These are phyloP conservation scores for Torulaspora globosa DNA, from an alignment of 1,139 yeast genomes.

Conservation along the genomic window DNA sequence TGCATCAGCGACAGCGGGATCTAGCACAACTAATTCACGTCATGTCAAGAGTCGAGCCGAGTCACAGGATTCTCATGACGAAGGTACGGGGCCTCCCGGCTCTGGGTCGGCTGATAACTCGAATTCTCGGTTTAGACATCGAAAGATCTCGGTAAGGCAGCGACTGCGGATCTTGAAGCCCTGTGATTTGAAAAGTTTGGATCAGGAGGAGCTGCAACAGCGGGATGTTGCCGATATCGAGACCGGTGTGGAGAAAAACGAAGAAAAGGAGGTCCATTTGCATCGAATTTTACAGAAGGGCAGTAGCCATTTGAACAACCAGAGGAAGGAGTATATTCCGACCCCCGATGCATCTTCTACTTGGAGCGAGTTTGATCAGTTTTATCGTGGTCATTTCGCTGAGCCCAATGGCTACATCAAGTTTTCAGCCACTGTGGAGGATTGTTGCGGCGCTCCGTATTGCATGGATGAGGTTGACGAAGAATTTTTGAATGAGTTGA, in stretches of 20 bases:
- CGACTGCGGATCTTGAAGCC: slow-evolving; percentile 77
- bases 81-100: slow-evolving; percentile 12
- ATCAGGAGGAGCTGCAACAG: slow-evolving; percentile 62
- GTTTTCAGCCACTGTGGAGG: slow-evolving; percentile 92
- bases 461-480: slow-evolving; percentile 91
- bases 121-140: slow-evolving; percentile 64
- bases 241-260: slow-evolving; percentile 97
- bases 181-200: slow-evolving; percentile 74
- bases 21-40: slow-evolving; percentile 4
- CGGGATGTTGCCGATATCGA: slow-evolving; percentile 87
- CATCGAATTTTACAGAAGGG: slow-evolving; percentile 61
- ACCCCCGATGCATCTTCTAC: slow-evolving; percentile 90
- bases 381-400: slow-evolving; percentile 61
- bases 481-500: slow-evolving; percentile 46
- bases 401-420: slow-evolving; percentile 81
- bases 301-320: slow-evolving; percentile 29
- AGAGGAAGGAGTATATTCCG: slow-evolving; percentile 73
- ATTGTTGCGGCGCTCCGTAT: slow-evolving; percentile 79
- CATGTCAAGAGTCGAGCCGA: slow-evolving; percentile 8
- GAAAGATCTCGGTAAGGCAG: slow-evolving; percentile 88
- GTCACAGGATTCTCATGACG: slow-evolving; percentile 6
- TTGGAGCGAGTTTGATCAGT: slow-evolving; percentile 74
- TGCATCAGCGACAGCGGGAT: not conserved
- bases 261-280: slow-evolving; percentile 94
- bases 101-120: slow-evolving; percentile 10